Base-by-base conservation (phyloP, 148 eudicot genomes). In the Talinum fruticosum region DNA sequence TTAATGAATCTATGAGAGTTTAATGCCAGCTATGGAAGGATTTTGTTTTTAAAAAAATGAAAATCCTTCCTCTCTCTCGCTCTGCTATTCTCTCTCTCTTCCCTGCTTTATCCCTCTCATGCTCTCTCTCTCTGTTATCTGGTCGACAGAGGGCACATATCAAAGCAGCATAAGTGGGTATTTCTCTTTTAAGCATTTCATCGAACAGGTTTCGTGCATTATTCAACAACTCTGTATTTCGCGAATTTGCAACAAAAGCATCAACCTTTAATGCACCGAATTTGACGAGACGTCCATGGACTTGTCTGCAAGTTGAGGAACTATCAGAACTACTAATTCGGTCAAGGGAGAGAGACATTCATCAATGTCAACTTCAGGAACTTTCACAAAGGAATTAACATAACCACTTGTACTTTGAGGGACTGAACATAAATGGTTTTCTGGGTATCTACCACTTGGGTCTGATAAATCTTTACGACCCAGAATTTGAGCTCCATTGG, bases 171-270 rank as follows among this genome's bases (percentile, higher is more conserved):
- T 85, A 85, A 54, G 83, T 62, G 12, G 66, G 26, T 37, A 86
- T 44, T 26, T 47, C 72, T 84, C 86, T 81, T n/a, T 86, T 75
- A 23, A 89, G 82, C 64, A 90, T 83, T 84, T 88, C 88, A 79
- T 87, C 94, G 49, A 90, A 90, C 86, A 88, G 4, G 80, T 79
- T 84, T 19, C 82, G 82, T 66, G 94, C 94, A 87, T 88, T 89
- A 74, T 82, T 76, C 69, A 85, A 80, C 34, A 78, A 79, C 47
- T 78, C 86, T 41, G 34, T 41, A 30, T 71, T 75, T 37, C 36
- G 76, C 51, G 76, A 74, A 75, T 85, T 85, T 12, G 82, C 87
- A 34, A 82, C 64, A 47, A 66, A 81, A 78, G 51, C 57, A 76
- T 82, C 66, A 32, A 34, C 80, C 57, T 75, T 69, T 28, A 85